Conservation (phyloP, 2,329 filamentous ascomycete species). For the Alternaria atra region DNA sequence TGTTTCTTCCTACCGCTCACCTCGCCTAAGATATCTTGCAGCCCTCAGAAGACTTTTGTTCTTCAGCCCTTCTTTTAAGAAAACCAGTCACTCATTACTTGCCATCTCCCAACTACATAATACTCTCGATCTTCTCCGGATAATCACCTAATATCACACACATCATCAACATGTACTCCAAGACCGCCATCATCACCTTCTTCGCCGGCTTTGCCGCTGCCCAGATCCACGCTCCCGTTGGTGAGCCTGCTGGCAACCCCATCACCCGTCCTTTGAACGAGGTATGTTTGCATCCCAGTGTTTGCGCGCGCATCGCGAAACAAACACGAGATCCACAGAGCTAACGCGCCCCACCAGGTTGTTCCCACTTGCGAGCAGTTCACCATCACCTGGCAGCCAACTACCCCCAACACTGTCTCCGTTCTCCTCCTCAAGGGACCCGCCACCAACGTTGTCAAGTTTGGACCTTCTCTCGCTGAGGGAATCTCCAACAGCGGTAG, state of each 20-base stretch:
- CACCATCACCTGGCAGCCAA: constrained; percentile 67
- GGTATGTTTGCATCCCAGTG: constrained; percentile 35
- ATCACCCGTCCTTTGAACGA: constrained; percentile 62
- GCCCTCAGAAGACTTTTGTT: constrained; percentile 36
- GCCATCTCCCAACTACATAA: constrained; percentile 26
- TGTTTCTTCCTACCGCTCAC: constrained; percentile 19
- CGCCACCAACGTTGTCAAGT: constrained; percentile 61
- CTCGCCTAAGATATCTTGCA: constrained; percentile 13
- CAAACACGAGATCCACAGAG: constrained; percentile 8
- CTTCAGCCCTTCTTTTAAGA: constrained; percentile 39
- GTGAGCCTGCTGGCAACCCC: constrained; percentile 61
- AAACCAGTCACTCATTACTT: constrained; percentile 31
- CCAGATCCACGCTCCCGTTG: constrained; percentile 40
- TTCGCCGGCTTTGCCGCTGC: constrained; percentile 61
- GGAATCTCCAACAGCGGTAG: constrained; percentile 64
- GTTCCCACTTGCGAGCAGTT: constrained; percentile 66
- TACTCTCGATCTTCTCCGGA: constrained; percentile 23
- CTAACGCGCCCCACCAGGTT: constrained; percentile 37
- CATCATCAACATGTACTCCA: constrained; percentile 46
- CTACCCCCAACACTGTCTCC: constrained; percentile 61
- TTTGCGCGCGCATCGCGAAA: constrained; percentile 1
- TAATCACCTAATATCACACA: constrained; percentile 42
- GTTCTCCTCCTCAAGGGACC: constrained; percentile 69
- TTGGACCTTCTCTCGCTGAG: constrained; percentile 61
- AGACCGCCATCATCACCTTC: constrained; percentile 57